Evolutionary conservation across 306 rosid genomes (phyloP).

Genomic region (Purshia tridentata): DNA sequence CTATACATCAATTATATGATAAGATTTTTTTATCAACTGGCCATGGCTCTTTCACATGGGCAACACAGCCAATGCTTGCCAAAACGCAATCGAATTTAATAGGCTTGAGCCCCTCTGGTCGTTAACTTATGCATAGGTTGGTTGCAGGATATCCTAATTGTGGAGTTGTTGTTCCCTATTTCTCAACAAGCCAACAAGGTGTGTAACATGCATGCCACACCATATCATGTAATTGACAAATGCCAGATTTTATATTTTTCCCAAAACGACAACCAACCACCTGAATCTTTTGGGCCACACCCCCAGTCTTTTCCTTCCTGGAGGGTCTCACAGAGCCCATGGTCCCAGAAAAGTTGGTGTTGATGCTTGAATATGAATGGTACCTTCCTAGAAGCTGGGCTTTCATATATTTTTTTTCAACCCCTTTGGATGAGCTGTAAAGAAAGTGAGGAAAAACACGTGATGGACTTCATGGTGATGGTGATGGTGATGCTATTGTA

Average conservation of each 20-base stretch:
- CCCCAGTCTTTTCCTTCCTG: background rate
- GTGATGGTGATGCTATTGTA: background rate
- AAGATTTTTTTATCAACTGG: slow-evolving; percentile 7
- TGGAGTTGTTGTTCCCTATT: slow-evolving; percentile 14
- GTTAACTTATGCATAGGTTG: background rate
- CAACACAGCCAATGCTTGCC: background rate
- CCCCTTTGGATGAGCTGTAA: slow-evolving; percentile 4
- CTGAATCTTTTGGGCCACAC: slow-evolving; percentile 15
- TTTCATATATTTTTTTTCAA: background rate
- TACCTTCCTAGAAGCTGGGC: slow-evolving; percentile 13
- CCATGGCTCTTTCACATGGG: slow-evolving; percentile 17
- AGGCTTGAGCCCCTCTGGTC: slow-evolving; percentile 8
- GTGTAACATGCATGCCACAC: slow-evolving; percentile 9
- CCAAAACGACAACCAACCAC: slow-evolving; percentile 14
- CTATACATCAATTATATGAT: slow-evolving; percentile 5
- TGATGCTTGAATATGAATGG: background rate
- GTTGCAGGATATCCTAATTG: slow-evolving; percentile 11
- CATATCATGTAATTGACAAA: slow-evolving; percentile 8
- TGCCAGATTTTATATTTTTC: background rate
- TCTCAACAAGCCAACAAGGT: slow-evolving; percentile 10
- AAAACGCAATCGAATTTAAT: background rate
- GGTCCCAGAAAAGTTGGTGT: background rate
- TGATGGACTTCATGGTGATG: slow-evolving; percentile 4
- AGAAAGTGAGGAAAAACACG: slow-evolving; percentile 9
- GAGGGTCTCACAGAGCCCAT: slow-evolving; percentile 1